Evolutionary conservation across 306 rosid species (phyloP).

Genomic region (Trichosanthes truncata): DNA sequence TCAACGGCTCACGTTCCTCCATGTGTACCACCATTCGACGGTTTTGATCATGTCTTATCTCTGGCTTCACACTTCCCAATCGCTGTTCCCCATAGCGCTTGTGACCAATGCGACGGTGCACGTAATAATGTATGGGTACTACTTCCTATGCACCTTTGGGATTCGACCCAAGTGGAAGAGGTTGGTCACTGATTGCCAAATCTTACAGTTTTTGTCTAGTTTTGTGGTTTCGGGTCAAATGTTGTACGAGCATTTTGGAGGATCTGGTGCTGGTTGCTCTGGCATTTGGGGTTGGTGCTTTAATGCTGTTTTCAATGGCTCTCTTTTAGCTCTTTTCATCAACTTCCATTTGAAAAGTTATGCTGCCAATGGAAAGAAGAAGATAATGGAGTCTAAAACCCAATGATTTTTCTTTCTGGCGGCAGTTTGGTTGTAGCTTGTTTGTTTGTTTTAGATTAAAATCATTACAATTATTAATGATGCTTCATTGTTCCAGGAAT

Average conservation of each 20-base stretch:
- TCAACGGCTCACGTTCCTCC: slow-evolving; percentile 74
- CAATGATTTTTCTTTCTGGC: neutral
- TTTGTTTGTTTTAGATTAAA: neutral
- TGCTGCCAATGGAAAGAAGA: slow-evolving; percentile 24
- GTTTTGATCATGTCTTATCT: slow-evolving; percentile 66
- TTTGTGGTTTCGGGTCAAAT: slow-evolving; percentile 52
- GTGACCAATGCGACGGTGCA: slow-evolving; percentile 69
- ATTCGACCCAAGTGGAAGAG: slow-evolving; percentile 72
- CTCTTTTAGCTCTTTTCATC: slow-evolving; percentile 59
- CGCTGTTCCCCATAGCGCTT: slow-evolving; percentile 71
- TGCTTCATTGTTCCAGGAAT: neutral
- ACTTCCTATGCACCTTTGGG: slow-evolving; percentile 46
- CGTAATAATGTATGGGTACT: slow-evolving; percentile 76
- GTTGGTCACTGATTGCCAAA: slow-evolving; percentile 63
- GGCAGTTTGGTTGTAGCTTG: neutral
- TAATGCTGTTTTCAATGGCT: slow-evolving; percentile 59
- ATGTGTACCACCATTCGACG: slow-evolving; percentile 84
- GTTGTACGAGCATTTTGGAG: slow-evolving; percentile 48
- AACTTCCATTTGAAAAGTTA: slow-evolving; percentile 61
- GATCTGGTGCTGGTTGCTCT: slow-evolving; percentile 50
- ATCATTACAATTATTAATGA: neutral
- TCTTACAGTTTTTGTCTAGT: slow-evolving; percentile 64
- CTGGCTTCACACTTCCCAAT: slow-evolving; percentile 64
- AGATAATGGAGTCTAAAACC: neutral
- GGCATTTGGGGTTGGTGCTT: slow-evolving; percentile 78